Conservation (phyloP, 1,284 basidiomycete species). For the Leccinum cinnamomeum region DNA sequence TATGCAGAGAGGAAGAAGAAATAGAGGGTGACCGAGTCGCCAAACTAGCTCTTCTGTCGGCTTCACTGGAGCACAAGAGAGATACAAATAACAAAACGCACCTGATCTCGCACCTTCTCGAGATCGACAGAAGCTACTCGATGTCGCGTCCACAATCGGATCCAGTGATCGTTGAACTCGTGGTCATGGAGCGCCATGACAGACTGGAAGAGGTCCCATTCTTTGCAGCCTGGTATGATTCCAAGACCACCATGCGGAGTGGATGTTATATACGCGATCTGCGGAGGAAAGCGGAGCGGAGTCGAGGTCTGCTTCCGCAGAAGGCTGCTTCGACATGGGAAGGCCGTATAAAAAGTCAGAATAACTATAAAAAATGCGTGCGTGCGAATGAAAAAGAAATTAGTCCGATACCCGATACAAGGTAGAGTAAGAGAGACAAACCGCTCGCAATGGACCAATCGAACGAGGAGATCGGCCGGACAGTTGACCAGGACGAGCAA, state of each 20-base stretch:
- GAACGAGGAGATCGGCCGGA: conserved; percentile 58
- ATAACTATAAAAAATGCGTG: conserved; percentile 40
- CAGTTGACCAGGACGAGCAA: conserved; percentile 82
- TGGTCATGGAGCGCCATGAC: conserved; percentile 85
- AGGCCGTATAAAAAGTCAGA: conserved; percentile 65
- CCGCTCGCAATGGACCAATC: conserved; percentile 76
- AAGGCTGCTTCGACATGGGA: conserved; percentile 50
- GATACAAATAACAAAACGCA: conserved; percentile 14
- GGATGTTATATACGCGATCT: conserved; percentile 73
- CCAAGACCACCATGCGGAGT: conserved; percentile 72
- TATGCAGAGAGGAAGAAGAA: conserved; percentile 88
- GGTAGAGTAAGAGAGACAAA: conserved; percentile 39
- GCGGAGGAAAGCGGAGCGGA: conserved; percentile 57
- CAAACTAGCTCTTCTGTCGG: conserved; percentile 56
- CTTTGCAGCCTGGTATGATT: conserved; percentile 64
- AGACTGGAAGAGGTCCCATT: conserved; percentile 79
- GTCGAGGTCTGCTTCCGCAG: conserved; percentile 42
- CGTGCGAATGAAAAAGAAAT: neutral
- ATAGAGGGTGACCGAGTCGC: conserved; percentile 87
- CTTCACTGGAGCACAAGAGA: neutral
- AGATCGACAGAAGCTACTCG: conserved; percentile 36
- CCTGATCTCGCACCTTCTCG: conserved; percentile 43
- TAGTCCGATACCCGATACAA: neutral
- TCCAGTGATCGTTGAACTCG: conserved; percentile 62
- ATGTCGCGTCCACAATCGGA: conserved; percentile 33